These are phyloP conservation scores for Lentinus tigrinus DNA, from an alignment of 768 basidiomycete genomes.

Conservation along the genomic window DNA sequence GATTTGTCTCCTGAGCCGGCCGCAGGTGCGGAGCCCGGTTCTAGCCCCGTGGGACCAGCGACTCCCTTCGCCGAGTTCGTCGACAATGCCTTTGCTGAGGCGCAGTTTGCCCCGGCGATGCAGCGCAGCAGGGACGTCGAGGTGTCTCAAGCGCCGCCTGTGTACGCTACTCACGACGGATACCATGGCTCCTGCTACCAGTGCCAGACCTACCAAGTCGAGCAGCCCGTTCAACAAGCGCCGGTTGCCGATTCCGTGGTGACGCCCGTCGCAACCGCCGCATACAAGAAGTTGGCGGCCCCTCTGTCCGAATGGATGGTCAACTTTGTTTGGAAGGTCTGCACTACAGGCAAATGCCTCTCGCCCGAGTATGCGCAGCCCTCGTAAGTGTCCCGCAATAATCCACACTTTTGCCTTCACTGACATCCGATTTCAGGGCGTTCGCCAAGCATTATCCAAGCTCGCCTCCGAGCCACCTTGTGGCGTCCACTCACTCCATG, in stretches of 20 bases:
- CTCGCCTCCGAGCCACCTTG: slow-evolving; percentile 52
- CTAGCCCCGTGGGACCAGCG: slow-evolving; percentile 71
- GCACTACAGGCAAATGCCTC: slow-evolving; percentile 67
- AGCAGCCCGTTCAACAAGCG: slow-evolving; percentile 34
- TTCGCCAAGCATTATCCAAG: slow-evolving; percentile 39
- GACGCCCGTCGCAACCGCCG: slow-evolving; percentile 49
- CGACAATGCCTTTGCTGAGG: slow-evolving; percentile 63
- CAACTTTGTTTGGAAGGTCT: slow-evolving; percentile 79
- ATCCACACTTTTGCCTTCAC: not conserved
- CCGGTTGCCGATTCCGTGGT: slow-evolving; percentile 42
- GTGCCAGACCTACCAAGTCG: slow-evolving; percentile 19
- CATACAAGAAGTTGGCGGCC: slow-evolving; percentile 73
- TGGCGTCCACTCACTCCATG: slow-evolving; percentile 66
- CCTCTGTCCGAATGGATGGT: slow-evolving; percentile 81
- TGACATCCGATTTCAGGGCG: slow-evolving; percentile 14
- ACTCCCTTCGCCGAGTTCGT: slow-evolving; percentile 79
- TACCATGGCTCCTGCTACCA: slow-evolving; percentile 30
- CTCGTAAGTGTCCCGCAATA: slow-evolving; percentile 43
- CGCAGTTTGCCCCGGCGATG: slow-evolving; percentile 7
- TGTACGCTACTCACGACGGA: slow-evolving; percentile 20
- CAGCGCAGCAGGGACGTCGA: slow-evolving; percentile 3
- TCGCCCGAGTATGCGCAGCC: slow-evolving; percentile 51
- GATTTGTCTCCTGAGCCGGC: slow-evolving; percentile 59
- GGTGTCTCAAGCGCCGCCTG: slow-evolving; percentile 6
- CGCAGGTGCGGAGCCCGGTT: slow-evolving; percentile 50